phyloP scores from a whole-genome alignment of 2,329 filamentous ascomycete genomes.

The Colletotrichum sp. region DNA sequence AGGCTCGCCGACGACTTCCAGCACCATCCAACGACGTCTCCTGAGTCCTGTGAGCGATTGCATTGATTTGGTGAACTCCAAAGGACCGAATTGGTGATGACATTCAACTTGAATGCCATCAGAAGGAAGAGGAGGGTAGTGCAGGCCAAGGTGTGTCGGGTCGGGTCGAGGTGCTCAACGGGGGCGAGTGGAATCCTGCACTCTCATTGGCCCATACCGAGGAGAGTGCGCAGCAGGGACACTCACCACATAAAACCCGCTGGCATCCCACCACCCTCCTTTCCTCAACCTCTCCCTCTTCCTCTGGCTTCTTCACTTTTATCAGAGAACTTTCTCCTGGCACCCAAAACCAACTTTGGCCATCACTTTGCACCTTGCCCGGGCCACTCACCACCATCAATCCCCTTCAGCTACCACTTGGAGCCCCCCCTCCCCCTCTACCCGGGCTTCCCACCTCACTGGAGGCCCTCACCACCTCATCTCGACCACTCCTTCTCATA shows the following conservation, averaged over 20 bases:
- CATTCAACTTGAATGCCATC: background rate
- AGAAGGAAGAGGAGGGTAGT: background rate
- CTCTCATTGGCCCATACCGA: constrained; percentile 17
- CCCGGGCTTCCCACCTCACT: background rate
- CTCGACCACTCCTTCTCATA: background rate
- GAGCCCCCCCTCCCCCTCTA: background rate
- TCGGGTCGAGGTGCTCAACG: background rate
- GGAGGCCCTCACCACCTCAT: background rate
- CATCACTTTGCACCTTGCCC: constrained; percentile 1
- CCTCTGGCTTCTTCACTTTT: background rate
- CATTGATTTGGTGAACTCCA: background rate
- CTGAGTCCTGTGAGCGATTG: background rate
- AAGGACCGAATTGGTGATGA: background rate
- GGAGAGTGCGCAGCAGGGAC: background rate
- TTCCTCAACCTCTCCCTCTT: constrained; percentile 2
- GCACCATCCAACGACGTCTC: background rate
- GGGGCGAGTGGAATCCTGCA: background rate
- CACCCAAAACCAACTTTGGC: background rate
- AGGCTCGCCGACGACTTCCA: background rate
- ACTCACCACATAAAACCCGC: constrained; percentile 23
- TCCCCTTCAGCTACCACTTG: background rate
- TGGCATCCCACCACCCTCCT: constrained; percentile 17
- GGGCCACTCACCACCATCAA: background rate
- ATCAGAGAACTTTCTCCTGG: background rate
- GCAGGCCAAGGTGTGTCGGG: background rate